Conservation (phyloP, 2,329 filamentous ascomycete genomes). For the Trichoderma semiorbis region DNA sequence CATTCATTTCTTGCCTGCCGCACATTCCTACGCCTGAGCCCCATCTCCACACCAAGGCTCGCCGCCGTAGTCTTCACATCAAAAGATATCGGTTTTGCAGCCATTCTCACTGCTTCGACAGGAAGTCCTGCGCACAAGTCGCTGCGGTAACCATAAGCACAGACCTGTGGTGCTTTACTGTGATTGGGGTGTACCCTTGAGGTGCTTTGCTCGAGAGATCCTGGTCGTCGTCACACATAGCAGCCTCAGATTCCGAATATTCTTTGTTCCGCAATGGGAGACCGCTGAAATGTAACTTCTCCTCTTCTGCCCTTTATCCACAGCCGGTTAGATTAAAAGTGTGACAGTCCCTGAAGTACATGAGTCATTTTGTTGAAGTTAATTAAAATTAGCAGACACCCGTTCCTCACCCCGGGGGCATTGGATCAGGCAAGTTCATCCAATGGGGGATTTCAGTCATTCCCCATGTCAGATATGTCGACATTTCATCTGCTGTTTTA, state of each 20-base stretch:
- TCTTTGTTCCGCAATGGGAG: neutral
- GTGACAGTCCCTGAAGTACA: neutral
- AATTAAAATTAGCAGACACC: neutral
- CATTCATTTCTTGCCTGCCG: neutral
- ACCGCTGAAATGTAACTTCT: neutral
- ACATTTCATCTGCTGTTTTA: conserved; percentile 27
- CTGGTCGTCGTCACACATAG: neutral
- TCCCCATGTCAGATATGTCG: conserved; percentile 25
- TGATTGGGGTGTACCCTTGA: neutral
- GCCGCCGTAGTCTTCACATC: neutral
- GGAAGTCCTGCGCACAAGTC: neutral
- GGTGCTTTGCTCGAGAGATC: neutral
- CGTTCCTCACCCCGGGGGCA: conserved; percentile 8
- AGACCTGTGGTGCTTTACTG: neutral
- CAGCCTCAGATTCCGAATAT: neutral
- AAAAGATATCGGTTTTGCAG: neutral
- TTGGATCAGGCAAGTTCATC: conserved; percentile 5
- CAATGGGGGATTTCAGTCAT: conserved; percentile 21
- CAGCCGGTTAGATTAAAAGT: neutral
- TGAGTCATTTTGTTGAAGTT: too few species aligned
- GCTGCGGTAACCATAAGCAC: neutral
- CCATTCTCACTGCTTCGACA: neutral
- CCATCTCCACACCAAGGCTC: neutral
- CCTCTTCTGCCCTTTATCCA: neutral
- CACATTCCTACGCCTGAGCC: neutral